These are phyloP conservation scores for Wickerhamomyces alni DNA, from an alignment of 805 yeast species.

Conservation along the genomic window DNA sequence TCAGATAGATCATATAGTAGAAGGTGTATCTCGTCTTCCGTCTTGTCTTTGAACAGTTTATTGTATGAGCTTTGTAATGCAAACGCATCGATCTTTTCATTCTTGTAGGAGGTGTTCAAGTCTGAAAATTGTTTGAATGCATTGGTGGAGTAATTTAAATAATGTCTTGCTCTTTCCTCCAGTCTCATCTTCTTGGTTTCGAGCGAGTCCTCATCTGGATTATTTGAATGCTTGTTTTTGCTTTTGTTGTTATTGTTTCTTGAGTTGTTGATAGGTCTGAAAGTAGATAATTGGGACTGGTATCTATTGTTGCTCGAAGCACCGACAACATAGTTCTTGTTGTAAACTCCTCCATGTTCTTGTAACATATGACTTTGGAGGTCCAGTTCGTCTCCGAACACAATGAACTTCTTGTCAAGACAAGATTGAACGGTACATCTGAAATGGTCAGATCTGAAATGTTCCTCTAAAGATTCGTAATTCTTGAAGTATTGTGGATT, in stretches of 20 bases:
- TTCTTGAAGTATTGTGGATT: slow-evolving; percentile 72
- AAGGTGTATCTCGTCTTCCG: slow-evolving; percentile 46
- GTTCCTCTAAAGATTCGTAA: slow-evolving; percentile 68
- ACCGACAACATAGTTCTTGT: slow-evolving; percentile 29
- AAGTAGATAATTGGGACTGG: slow-evolving; percentile 61
- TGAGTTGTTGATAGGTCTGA: slow-evolving; percentile 24
- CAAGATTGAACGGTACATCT: slow-evolving; percentile 74
- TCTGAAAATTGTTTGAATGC: slow-evolving; percentile 43
- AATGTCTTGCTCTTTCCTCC: slow-evolving; percentile 82
- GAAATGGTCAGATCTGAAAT: slow-evolving; percentile 69
- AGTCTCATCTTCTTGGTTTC: slow-evolving; percentile 51
- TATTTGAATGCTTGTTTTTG: slow-evolving; percentile 12
- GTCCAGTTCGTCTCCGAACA: slow-evolving; percentile 80
- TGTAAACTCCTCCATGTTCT: slow-evolving; percentile 64
- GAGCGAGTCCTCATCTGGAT: slow-evolving; percentile 31
- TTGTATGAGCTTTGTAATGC: slow-evolving; percentile 43
- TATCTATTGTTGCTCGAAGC: slow-evolving; percentile 22
- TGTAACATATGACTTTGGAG: slow-evolving; percentile 81
- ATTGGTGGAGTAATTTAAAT: slow-evolving; percentile 47
- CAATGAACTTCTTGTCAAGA: slow-evolving; percentile 86
- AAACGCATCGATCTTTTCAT: slow-evolving; percentile 39
- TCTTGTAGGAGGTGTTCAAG: slow-evolving; percentile 42
- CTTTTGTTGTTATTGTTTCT: slow-evolving; percentile 9
- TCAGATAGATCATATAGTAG: slow-evolving; percentile 58
- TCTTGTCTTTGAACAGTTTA: slow-evolving; percentile 35